Percentiles rank a stretch among this genome's conserved stretches.
Conservation (phyloP, 176 grass and related monocot species). For the Triticum timopheevii region DNA sequence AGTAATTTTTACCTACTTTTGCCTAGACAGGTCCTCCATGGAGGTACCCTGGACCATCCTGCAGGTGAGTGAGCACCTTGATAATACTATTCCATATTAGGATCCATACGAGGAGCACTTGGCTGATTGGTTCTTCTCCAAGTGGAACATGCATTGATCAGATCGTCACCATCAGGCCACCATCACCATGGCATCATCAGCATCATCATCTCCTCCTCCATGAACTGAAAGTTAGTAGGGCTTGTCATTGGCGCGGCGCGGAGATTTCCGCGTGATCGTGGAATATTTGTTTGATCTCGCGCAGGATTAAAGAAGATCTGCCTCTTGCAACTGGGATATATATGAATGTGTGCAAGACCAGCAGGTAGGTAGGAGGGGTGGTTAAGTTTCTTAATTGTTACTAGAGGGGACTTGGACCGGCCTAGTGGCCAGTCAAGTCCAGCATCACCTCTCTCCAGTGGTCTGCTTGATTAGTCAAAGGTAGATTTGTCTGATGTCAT, state of each 20-base stretch:
- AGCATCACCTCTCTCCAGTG: not conserved
- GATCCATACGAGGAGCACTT: slow-evolving; percentile 24
- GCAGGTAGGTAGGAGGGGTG: not conserved
- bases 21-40: slow-evolving; percentile 25
- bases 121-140: not conserved
- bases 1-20: not conserved
- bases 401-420: not conserved
- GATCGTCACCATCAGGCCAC: slow-evolving; percentile 9
- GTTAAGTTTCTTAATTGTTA: not conserved
- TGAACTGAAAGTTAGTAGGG: slow-evolving; percentile 27
- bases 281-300: slow-evolving; percentile 42
- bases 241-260: slow-evolving; percentile 8
- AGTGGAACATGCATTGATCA: slow-evolving; percentile 30
- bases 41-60: slow-evolving; percentile 17
- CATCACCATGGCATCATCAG: slow-evolving; percentile 3
- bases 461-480: not conserved
- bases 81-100: slow-evolving; percentile 7
- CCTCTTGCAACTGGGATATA: slow-evolving; percentile 12
- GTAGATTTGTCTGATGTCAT: not conserved
- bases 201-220: not conserved
- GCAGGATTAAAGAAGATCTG: slow-evolving; percentile 21
- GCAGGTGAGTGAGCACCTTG: not conserved
- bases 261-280: slow-evolving; percentile 8
- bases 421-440: not conserved
- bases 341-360: not conserved